Percentiles rank a stretch among this genome's conserved stretches.
Conservation (phyloP, 2,329 filamentous ascomycete species). For the Xylariaceae sp. region DNA sequence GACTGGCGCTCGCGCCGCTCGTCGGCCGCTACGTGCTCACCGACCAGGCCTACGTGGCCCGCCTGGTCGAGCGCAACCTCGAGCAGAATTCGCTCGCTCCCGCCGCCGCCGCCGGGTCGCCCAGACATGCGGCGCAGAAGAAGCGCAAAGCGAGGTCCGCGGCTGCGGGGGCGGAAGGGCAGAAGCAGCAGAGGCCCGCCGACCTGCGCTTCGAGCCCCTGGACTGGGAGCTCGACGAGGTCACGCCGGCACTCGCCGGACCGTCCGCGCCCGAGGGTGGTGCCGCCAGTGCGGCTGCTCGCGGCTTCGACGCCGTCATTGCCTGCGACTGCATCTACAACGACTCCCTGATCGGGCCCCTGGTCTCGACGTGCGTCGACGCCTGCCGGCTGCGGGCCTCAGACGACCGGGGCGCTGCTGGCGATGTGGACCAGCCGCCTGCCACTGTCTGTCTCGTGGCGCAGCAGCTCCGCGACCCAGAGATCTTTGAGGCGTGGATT, state of each 20-base stretch:
- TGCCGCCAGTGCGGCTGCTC: slow-evolving; percentile 10
- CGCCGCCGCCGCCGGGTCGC: slow-evolving; percentile 6
- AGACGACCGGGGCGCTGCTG: slow-evolving; percentile 6
- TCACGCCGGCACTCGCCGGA: slow-evolving; percentile 36
- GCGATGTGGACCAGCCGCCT: no score
- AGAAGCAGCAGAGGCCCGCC: slow-evolving; percentile 4
- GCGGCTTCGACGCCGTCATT: slow-evolving; percentile 63
- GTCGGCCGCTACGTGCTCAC: slow-evolving; percentile 68
- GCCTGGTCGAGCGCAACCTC: slow-evolving; percentile 70
- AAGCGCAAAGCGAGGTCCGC: slow-evolving; percentile 16
- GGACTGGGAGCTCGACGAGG: slow-evolving; percentile 73
- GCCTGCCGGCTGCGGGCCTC: slow-evolving; percentile 53
- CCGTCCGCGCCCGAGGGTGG: no score
- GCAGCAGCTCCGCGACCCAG: slow-evolving; percentile 78
- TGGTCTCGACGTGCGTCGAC: slow-evolving; percentile 75
- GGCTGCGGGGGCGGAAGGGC: not conserved
- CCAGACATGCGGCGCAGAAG: slow-evolving; percentile 7
- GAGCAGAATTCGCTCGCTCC: slow-evolving; percentile 41
- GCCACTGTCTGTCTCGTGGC: slow-evolving; percentile 73
- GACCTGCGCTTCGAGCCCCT: slow-evolving; percentile 53
- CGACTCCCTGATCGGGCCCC: slow-evolving; percentile 70
- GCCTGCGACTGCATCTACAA: slow-evolving; percentile 97
- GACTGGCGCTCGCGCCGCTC: slow-evolving; percentile 55
- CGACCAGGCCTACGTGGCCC: slow-evolving; percentile 80
- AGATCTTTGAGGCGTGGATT: slow-evolving; percentile 81